Conservation (phyloP, 108 stramenopile species). For the Fistulifera pelliculosa region DNA sequence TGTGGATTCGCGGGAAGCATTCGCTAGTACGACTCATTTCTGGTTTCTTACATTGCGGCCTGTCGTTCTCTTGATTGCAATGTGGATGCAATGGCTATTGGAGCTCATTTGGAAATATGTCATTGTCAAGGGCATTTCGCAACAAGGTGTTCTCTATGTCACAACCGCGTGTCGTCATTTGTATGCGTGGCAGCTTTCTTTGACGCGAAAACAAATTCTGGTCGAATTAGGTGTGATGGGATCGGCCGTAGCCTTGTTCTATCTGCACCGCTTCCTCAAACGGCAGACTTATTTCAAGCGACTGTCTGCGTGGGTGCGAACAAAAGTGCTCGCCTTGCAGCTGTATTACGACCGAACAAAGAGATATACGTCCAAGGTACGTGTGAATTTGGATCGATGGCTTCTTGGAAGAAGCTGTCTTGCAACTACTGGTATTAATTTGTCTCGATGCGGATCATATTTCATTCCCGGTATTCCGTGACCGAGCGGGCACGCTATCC, state of each 20-base stretch:
- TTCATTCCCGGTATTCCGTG: no score
- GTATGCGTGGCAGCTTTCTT: constrained; percentile 32
- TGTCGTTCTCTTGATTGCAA: no score
- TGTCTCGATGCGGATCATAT: no score
- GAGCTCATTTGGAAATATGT: no score
- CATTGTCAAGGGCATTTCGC: no score
- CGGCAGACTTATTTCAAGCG: constrained; percentile 53
- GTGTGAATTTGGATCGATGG: background rate
- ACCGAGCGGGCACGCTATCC: no score
- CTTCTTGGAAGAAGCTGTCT: background rate
- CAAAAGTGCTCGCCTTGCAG: constrained; percentile 3
- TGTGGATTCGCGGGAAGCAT: no score
- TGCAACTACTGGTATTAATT: no score
- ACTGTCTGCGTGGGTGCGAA: constrained; percentile 21
- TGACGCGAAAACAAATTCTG: constrained; percentile 40
- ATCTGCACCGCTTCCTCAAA: constrained; percentile 47
- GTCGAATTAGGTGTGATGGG: constrained; percentile 32
- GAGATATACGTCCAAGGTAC: background rate
- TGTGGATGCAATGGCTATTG: no score
- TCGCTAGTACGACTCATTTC: no score
- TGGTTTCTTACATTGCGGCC: no score
- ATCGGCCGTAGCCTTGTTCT: constrained; percentile 24
- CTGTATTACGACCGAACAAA: background rate
- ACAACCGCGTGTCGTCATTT: constrained; percentile 6
- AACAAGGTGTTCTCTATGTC: no score